Conservation (phyloP, 345 rosid genomes). For the Lepidium sativum region DNA sequence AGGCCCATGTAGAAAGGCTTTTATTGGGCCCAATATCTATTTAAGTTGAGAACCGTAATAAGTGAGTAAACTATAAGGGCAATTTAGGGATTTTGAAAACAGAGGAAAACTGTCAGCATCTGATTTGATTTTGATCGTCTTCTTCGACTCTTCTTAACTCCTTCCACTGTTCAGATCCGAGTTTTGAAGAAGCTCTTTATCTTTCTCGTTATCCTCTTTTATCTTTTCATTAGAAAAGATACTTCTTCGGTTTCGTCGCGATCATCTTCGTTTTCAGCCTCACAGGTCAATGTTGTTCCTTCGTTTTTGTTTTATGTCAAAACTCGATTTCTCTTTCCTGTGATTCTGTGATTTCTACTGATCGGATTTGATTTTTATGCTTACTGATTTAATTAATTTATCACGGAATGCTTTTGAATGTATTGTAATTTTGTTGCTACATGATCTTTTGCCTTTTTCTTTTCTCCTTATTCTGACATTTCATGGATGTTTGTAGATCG, state of each 20-base stretch:
- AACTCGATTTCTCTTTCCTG: background rate
- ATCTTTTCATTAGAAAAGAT: constrained; percentile 7
- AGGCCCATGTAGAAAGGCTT: too few species aligned
- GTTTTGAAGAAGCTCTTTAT: constrained; percentile 14
- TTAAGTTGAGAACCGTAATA: background rate
- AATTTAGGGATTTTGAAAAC: background rate
- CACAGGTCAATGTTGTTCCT: constrained; percentile 4
- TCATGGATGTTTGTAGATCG: constrained; percentile 15
- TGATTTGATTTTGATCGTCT: background rate
- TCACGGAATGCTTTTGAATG: background rate
- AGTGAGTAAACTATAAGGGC: background rate
- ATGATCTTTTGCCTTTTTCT: background rate
- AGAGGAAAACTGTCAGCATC: background rate
- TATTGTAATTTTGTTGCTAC: background rate
- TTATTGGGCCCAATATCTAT: too few species aligned
- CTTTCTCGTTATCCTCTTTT: background rate
- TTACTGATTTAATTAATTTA: background rate
- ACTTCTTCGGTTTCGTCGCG: background rate
- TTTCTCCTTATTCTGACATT: background rate
- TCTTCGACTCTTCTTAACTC: background rate
- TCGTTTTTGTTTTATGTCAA: background rate
- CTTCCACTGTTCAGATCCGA: constrained; percentile 17
- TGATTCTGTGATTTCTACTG: background rate
- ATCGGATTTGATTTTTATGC: background rate
- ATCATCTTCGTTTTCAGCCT: background rate